Base-by-base conservation (phyloP, 331 rosid genomes). In the Rosa hybrid region DNA sequence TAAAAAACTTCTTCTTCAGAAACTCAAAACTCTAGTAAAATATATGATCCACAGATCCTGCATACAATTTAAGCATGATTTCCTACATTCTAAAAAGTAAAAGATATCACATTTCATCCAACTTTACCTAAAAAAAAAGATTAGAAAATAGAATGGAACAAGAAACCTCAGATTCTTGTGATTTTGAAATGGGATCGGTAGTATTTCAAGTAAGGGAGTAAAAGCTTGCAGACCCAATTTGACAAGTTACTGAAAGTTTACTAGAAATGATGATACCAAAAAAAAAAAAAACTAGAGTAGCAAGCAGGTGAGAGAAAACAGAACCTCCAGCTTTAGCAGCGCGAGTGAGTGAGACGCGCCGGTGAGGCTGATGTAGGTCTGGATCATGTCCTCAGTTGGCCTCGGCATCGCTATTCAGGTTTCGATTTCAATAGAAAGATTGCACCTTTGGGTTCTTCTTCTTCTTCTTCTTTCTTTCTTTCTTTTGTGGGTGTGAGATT, bases 281-380 rank as follows among this genome's bases (percentile, higher is more conserved):
- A 25, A 25, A 25, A 25, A 25, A 25, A 25, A 25, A 50, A 53
- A 17, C 17, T 3, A 17, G 5, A 56, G 27, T 0, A 6, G 59
- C 59, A 53, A 18, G 51, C 38, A 44, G 6, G 11, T 27, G 63
- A 18, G 23, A 39, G 12, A 14, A 39, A 1, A 13, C 4, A 16
- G 63, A 38, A 91, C 97, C 94, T 91, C 87, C 74, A 94, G 77
- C 86, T 84, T 94, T 51, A 77, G 91, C 27, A 86, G 49, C 12
- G 98, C 97, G 39, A 88, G 80, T 45, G 88, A 92, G 85, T 85
- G 90, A 30, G 98, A 51, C 34, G 97, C 91, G 70, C 97, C 97
- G 82, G 98, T 94, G 89, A 94, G 75, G 76, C 86, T 71, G 85
- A 85, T 85, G 93, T 90, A 94, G 20, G 88, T 77, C 23, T 82